These are phyloP conservation scores for Yarrowia sp. DNA, from an alignment of 805 yeast species.

Conservation along the genomic window DNA sequence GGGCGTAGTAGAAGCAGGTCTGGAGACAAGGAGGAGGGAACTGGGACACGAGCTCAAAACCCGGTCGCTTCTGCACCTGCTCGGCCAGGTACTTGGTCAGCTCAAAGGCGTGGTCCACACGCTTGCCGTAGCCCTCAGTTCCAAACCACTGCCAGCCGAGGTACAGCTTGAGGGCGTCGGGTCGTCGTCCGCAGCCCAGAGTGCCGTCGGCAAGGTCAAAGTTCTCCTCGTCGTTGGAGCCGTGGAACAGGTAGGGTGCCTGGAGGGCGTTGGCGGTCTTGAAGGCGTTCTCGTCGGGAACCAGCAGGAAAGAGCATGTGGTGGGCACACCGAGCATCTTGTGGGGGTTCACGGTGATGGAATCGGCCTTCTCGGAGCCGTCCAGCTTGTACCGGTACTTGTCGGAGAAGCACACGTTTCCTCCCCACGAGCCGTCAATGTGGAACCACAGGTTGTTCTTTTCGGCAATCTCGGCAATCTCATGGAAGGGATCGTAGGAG, in stretches of 20 bases:
- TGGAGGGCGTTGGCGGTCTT: slow-evolving; percentile 74
- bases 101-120: slow-evolving; percentile 76
- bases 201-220: slow-evolving; percentile 88
- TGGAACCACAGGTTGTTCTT: slow-evolving; percentile 74
- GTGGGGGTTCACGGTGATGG: slow-evolving; percentile 84
- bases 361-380: slow-evolving; percentile 73
- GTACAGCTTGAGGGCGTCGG: slow-evolving; percentile 80
- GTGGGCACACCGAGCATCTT: slow-evolving; percentile 86
- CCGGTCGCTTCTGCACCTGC: slow-evolving; percentile 51
- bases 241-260: slow-evolving; percentile 84
- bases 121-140: slow-evolving; percentile 61
- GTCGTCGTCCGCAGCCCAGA: slow-evolving; percentile 89
- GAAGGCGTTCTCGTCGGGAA: slow-evolving; percentile 71
- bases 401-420: slow-evolving; percentile 73
- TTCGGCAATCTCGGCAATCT: slow-evolving; percentile 61
- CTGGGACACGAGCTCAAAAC: slow-evolving; percentile 64
- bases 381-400: slow-evolving; percentile 56
- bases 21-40: slow-evolving; percentile 78
- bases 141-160: slow-evolving; percentile 86
- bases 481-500: slow-evolving; percentile 72
- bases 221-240: slow-evolving; percentile 58
- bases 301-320: slow-evolving; percentile 69
- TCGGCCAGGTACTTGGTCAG: slow-evolving; percentile 68
- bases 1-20: slow-evolving; percentile 79
- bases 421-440: slow-evolving; percentile 93